Conservation (phyloP, 2,329 filamentous ascomycete species). For the Bipolaris bicolor region DNA sequence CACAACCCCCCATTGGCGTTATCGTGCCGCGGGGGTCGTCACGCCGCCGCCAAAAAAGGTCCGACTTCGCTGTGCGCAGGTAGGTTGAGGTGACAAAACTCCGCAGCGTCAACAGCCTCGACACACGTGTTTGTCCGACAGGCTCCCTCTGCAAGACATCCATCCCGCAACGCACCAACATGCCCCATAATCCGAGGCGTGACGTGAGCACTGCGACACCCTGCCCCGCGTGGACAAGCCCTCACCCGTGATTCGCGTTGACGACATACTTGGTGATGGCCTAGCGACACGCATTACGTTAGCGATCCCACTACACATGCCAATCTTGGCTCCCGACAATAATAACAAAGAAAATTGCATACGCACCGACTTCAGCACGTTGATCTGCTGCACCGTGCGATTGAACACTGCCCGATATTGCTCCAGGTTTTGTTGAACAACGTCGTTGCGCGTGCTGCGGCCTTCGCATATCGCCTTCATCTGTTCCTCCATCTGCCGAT, state of each 20-base stretch:
- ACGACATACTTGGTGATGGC: constrained; percentile 51
- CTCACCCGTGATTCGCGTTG: constrained; percentile 46
- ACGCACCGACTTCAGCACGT: constrained; percentile 62
- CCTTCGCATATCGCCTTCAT: constrained; percentile 98
- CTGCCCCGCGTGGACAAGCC: constrained; percentile 33
- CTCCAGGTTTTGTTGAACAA: constrained; percentile 81
- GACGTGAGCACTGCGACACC: constrained; percentile 10
- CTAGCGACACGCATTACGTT: constrained; percentile 28
- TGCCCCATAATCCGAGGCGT: not conserved
- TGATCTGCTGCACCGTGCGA: constrained; percentile 78
- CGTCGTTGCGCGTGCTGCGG: constrained; percentile 71
- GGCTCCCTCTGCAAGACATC: constrained; percentile 13
- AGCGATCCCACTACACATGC: constrained; percentile 26
- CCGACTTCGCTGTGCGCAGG: constrained; percentile 35
- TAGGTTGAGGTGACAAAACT: not conserved
- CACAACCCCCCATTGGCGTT: constrained; percentile 41
- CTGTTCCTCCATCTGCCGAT: constrained; percentile 78
- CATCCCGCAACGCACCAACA: constrained; percentile 11
- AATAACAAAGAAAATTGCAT: constrained; percentile 5
- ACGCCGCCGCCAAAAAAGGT: constrained; percentile 22
- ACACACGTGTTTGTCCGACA: constrained; percentile 21
- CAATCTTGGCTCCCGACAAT: constrained; percentile 3
- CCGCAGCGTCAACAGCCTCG: constrained; percentile 1
- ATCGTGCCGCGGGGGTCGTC: constrained; percentile 35
- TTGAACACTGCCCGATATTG: constrained; percentile 88